A percentile compares a stretch with the other conserved stretches of the same genome.
phyloP scores from a whole-genome alignment of 2,329 filamentous ascomycete genomes.

The Ampelomyces quisqualis region DNA sequence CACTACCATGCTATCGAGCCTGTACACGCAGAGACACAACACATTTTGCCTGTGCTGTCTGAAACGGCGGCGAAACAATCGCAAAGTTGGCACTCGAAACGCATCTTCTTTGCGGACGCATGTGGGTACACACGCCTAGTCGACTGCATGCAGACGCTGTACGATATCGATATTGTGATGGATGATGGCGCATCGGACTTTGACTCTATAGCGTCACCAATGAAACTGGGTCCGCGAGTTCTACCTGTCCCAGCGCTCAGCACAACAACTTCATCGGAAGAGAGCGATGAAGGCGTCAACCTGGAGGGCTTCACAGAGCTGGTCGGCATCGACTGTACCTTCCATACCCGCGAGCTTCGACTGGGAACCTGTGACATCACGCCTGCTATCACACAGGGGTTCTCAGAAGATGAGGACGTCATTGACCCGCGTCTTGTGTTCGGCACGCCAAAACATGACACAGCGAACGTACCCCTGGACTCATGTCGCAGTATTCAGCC shows the following conservation, averaged over 20 bases:
- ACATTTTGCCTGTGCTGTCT: not conserved
- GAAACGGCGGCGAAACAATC: not conserved
- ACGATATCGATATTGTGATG: not conserved
- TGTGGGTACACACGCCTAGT: not conserved
- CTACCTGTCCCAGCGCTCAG: not conserved
- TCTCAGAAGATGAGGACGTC: slow-evolving; percentile 1
- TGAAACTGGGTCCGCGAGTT: not conserved
- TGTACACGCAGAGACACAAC: not conserved
- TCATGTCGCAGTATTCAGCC: too few relatives aligned
- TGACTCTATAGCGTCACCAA: slow-evolving; percentile 3
- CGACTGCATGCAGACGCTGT: not conserved
- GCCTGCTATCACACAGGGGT: not conserved
- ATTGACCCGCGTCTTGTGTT: slow-evolving; percentile 1
- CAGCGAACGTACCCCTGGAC: not conserved
- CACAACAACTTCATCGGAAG: not conserved
- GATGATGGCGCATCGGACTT: slow-evolving; percentile 4
- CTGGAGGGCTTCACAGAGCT: not conserved
- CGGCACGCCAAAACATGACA: not conserved
- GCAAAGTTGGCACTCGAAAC: not conserved
- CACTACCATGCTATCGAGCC: too few relatives aligned
- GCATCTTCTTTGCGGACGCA: slow-evolving; percentile 1
- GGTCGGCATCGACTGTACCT: not conserved
- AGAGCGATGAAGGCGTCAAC: not conserved
- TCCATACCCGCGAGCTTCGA: not conserved
- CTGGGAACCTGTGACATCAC: not conserved